Evolutionary conservation across 208 protist species (phyloP), one percentile per base, ranked within the genome.

Genomic region (Leishmania braziliensis): DNA sequence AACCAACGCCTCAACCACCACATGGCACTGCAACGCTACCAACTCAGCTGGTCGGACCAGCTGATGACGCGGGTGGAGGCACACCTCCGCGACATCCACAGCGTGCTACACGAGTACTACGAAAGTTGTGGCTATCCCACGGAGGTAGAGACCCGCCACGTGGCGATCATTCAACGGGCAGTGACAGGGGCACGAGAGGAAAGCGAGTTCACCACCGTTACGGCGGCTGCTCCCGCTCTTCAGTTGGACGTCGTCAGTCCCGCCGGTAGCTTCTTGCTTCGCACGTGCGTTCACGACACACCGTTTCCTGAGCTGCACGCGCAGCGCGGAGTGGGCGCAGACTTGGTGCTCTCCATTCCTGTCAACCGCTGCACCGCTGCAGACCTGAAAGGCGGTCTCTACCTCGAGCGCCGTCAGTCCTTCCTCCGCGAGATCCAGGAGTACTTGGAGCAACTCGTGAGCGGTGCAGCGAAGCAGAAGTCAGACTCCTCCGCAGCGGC

Each of bases 231-330:
- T 33, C 70, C 83, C 36, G 74, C 79, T 56, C 18, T 79, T 56
- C 71, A 56, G 43, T 66, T 78, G 70, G 90, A 85, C 69, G 90
- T 82, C 1, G 89, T 96, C 53, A 89, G 83, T 51, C 84, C 88
- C 29, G 92, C 82, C 20, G 94, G 92, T n/a, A 95, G 94, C 78
- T 95, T 96, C 81, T 86, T 93, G 23, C 84, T 96, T 3, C 94
- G 94, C 81, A 94, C 90, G 23, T 95, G 90, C 75, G 86, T 92
- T 51, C 87, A 95, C 85, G 86, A 84, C 56, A 86, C 88, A 8
- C 92, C 93, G 18, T 93, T 95, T 56, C 75, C 80, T 20, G 84
- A 89, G 43, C 82, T 92, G 51, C 90, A 95, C 79, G 70, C 83
- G 23, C 54, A 89, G 65, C 78, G 82, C 60, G 92, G 92, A 62